Percentiles rank a stretch among this genome's conserved stretches.
phyloP scores from a whole-genome alignment of 495 filamentous ascomycete genomes.

The Penicillium verhagenii region DNA sequence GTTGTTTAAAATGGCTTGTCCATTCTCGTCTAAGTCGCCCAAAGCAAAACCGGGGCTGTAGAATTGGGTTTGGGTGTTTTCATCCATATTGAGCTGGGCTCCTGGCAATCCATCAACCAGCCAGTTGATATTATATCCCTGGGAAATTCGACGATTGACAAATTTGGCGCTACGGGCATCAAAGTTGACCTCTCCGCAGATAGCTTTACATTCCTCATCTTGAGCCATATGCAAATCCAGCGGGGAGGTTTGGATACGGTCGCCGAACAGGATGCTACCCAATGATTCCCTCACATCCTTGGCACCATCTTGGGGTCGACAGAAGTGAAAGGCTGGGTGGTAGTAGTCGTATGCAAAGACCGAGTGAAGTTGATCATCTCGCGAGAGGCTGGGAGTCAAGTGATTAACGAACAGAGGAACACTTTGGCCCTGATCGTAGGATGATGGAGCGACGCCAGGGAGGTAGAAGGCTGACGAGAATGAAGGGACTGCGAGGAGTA shows the following conservation, averaged over 20 bases:
- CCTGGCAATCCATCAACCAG: conserved; percentile 91
- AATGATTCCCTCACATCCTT: conserved; percentile 80
- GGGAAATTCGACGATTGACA: conserved; percentile 74
- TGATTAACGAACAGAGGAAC: conserved; percentile 93
- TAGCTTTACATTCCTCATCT: conserved; percentile 81
- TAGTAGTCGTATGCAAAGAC: conserved; percentile 96
- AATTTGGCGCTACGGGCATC: conserved; percentile 69
- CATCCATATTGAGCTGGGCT: conserved; percentile 72
- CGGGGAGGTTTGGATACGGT: conserved; percentile 89
- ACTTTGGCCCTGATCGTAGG: conserved; percentile 69
- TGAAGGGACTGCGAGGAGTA: conserved; percentile 36
- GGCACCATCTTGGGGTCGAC: conserved; percentile 70
- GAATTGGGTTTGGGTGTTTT: conserved; percentile 68
- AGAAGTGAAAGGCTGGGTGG: conserved; percentile 81
- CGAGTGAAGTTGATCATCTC: conserved; percentile 80
- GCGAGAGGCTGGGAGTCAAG: conserved; percentile 79
- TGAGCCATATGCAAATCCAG: conserved; percentile 80
- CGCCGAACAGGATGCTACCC: conserved; percentile 94
- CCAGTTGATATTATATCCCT: conserved; percentile 92
- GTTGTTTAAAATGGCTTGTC: conserved; percentile 71
- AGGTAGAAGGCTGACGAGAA: conserved; percentile 85
- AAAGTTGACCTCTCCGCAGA: conserved; percentile 67
- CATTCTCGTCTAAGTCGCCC: conserved; percentile 59
- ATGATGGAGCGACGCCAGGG: conserved; percentile 91
- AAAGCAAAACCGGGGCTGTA: conserved; percentile 88